A percentile compares a stretch with the other conserved stretches of the same genome.
Conservation (phyloP, 257 asterid genomes). For the Salvia splendens region DNA sequence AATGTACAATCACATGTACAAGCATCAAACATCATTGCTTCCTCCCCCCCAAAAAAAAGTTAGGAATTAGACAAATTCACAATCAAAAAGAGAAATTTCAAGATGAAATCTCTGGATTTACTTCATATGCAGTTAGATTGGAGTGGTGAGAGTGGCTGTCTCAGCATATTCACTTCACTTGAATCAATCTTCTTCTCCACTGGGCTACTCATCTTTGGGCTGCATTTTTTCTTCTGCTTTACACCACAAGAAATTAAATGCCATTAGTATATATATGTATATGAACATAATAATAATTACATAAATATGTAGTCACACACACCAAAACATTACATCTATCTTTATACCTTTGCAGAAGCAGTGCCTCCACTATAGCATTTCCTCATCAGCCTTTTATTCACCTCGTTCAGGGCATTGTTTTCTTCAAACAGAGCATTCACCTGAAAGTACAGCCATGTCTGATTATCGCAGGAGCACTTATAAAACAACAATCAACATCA, state of each 20-base stretch:
- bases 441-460: slow-evolving; percentile 38
- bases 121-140: slow-evolving; percentile 53
- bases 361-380: slow-evolving; percentile 54
- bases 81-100: background rate
- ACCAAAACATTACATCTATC: background rate
- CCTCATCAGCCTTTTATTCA: slow-evolving; percentile 56
- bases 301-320: background rate
- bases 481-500: slow-evolving; percentile 1
- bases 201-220: slow-evolving; percentile 56
- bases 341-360: slow-evolving; percentile 61
- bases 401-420: slow-evolving; percentile 57
- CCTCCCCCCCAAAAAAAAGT: background rate
- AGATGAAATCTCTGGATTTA: slow-evolving; percentile 28
- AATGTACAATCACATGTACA: too few species aligned
- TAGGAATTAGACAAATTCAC: background rate
- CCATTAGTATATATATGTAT: background rate
- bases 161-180: slow-evolving; percentile 48
- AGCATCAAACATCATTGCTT: too few species aligned
- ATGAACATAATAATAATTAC: background rate
- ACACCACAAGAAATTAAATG: slow-evolving; percentile 4
- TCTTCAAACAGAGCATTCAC: slow-evolving; percentile 62
- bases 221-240: slow-evolving; percentile 76
- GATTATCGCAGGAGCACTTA: background rate
- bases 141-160: slow-evolving; percentile 81
- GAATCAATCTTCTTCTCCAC: slow-evolving; percentile 61